A percentile compares a stretch with the other conserved stretches of the same genome.
phyloP scores from a whole-genome alignment of 108 stramenopile species.

The Chaetoceros muelleri region DNA sequence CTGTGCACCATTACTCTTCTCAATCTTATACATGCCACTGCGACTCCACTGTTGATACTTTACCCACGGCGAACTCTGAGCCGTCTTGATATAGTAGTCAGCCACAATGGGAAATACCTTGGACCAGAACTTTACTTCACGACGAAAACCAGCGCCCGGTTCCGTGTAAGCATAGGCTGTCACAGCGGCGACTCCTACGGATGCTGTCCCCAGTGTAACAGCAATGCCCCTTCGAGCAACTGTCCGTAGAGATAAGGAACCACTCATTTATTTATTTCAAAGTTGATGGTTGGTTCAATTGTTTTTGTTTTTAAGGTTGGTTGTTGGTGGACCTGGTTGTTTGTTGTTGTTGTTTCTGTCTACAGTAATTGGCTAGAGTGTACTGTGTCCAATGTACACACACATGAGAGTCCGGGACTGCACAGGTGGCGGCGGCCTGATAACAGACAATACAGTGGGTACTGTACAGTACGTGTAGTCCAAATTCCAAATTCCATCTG shows the following conservation, averaged over 20 bases:
- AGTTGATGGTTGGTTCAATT: too few species aligned
- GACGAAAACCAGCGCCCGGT: slow-evolving; percentile 34
- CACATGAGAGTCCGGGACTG: too few species aligned
- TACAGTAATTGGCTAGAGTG: too few species aligned
- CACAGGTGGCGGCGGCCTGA: too few species aligned
- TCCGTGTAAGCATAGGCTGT: slow-evolving; percentile 32
- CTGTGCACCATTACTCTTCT: slow-evolving; percentile 6
- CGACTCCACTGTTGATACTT: slow-evolving; percentile 16
- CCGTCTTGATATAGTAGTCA: slow-evolving; percentile 50
- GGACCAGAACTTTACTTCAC: slow-evolving; percentile 51
- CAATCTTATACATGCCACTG: slow-evolving; percentile 1
- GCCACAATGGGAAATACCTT: slow-evolving; percentile 40
- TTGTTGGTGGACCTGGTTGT: too few species aligned
- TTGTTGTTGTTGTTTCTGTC: too few species aligned
- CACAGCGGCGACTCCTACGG: slow-evolving; percentile 8
- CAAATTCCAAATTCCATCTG: too few species aligned
- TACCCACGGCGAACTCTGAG: slow-evolving; percentile 40
- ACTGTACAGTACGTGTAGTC: too few species aligned
- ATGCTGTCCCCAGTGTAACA: slow-evolving; percentile 7
- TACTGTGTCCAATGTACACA: too few species aligned
- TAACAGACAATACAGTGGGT: too few species aligned
- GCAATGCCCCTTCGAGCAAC: slow-evolving; percentile 12
- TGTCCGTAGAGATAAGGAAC: not conserved
- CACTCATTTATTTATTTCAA: too few species aligned
- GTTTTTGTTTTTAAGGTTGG: too few species aligned